These are phyloP conservation scores for Intubia oerlemansii DNA, from an alignment of 2,329 filamentous ascomycete genomes.

Conservation along the genomic window DNA sequence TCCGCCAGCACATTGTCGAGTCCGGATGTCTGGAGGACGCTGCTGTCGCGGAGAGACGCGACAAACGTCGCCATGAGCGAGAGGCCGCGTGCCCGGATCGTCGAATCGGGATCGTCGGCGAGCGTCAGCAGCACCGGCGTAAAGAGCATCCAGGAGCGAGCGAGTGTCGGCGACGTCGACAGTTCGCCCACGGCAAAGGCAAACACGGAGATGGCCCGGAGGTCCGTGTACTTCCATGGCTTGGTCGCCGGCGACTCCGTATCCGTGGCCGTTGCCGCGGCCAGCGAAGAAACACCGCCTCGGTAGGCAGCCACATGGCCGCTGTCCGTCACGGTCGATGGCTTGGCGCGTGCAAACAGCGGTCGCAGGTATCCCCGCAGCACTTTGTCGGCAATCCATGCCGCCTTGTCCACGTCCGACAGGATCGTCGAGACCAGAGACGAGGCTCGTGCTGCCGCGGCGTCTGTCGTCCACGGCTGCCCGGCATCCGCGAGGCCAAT, in stretches of 20 bases:
- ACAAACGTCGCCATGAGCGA: slow-evolving; percentile 32
- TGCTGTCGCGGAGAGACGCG: background rate
- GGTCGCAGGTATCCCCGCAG: slow-evolving; percentile 43
- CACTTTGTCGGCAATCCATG: slow-evolving; percentile 31
- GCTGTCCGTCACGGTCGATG: slow-evolving; percentile 29
- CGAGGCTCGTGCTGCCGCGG: slow-evolving; percentile 12
- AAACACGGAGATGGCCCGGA: slow-evolving; percentile 32
- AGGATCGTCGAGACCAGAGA: slow-evolving; percentile 10
- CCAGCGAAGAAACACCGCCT: slow-evolving; percentile 16
- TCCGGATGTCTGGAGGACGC: slow-evolving; percentile 23
- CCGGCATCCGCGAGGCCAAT: slow-evolving; percentile 13
- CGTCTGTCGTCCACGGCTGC: slow-evolving; percentile 12
- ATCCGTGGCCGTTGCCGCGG: slow-evolving; percentile 14
- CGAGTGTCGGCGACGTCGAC: background rate
- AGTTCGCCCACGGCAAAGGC: slow-evolving; percentile 32
- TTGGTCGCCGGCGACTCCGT: slow-evolving; percentile 20
- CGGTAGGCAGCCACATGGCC: slow-evolving; percentile 32
- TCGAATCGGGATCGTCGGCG: slow-evolving; percentile 36
- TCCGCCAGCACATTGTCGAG: slow-evolving; percentile 48
- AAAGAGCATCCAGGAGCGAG: slow-evolving; percentile 39
- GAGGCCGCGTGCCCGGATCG: slow-evolving; percentile 34
- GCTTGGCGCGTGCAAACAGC: slow-evolving; percentile 37
- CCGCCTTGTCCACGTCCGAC: slow-evolving; percentile 2
- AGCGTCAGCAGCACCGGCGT: slow-evolving; percentile 50
- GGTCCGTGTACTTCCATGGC: slow-evolving; percentile 38